These are phyloP conservation scores for Pichia sp. DNA, from an alignment of 1,139 yeast species.

Conservation along the genomic window DNA sequence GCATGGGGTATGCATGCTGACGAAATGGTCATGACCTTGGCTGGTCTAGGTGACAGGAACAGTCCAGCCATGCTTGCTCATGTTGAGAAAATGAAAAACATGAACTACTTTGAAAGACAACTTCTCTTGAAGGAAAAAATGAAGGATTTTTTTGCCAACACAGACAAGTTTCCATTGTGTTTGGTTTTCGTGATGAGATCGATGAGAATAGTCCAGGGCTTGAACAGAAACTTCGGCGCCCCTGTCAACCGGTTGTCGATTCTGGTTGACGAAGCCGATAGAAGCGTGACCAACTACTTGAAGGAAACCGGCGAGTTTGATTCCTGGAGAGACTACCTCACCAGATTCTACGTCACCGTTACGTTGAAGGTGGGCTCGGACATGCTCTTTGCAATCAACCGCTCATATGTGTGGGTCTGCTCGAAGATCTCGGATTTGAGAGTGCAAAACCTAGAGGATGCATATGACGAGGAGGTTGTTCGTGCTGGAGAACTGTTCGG, in stretches of 20 bases:
- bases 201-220: slow-evolving; percentile 69
- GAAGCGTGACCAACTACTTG: slow-evolving; percentile 23
- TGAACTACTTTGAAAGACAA: slow-evolving; percentile 38
- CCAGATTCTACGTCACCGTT: slow-evolving; percentile 18
- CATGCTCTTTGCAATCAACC: slow-evolving; percentile 22
- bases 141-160: slow-evolving; percentile 52
- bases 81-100: slow-evolving; percentile 23
- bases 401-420: slow-evolving; percentile 28
- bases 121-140: slow-evolving; percentile 37
- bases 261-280: slow-evolving; percentile 52
- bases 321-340: slow-evolving; percentile 17
- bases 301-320: slow-evolving; percentile 11
- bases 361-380: slow-evolving; percentile 21
- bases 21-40: slow-evolving; percentile 59
- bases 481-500: slow-evolving; percentile 28
- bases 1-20: slow-evolving; percentile 70
- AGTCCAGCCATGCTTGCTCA: slow-evolving; percentile 26
- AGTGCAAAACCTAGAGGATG: slow-evolving; percentile 28
- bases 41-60: slow-evolving; percentile 47
- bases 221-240: slow-evolving; percentile 62
- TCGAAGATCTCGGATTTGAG: slow-evolving; percentile 15
- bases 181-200: slow-evolving; percentile 63
- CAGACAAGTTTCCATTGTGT: slow-evolving; percentile 62
- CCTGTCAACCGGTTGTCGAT: slow-evolving; percentile 69
- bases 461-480: slow-evolving; percentile 27